Evolutionary conservation across 768 basidiomycete genomes (phyloP), one percentile per base, ranked within the genome.

Genomic region (Kondoa malvinella): DNA sequence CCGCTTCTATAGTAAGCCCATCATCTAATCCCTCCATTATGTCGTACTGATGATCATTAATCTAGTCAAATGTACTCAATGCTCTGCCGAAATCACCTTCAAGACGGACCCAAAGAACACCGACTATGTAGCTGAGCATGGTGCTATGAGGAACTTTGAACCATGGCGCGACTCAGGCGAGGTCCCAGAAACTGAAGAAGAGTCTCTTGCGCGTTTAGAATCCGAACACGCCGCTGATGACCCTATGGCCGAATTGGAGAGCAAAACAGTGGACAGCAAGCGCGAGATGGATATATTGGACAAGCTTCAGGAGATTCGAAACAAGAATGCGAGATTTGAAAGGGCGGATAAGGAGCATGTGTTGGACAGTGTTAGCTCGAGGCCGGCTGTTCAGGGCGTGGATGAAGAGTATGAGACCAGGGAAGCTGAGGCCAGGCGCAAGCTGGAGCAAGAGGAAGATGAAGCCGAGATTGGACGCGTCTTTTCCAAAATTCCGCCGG

Each of bases 91-190:
- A 76, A 97, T 99, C 72, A 97, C 95, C 0, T 99, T 99, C 85
- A 97, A 97, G 78, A 99, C 95, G 0, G 94, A 99, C 76, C 94
- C 94, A 25, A 94, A 94, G 73, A 92, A 95, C 76, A 92, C 92
- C 0, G 91, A 94, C 76, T 94, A 94, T 72, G 56, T 81, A 25
- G 90, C 89, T 57, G 94, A 99, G 78, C 94, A 96, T 75, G 95
- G 95, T 32, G 95, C 95, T 31, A 91, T 88, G 2, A 85, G 95
- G 2, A 99, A 97, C 76, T 97, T 96, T 75, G 95, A 99, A 78
- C 91, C 92, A 15, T 97, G 92, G 92, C 79, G 90, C 73, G 86
- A 90, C 75, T 75, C 75, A 59, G 77, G 76, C 31, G 73, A 81
- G 71, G 86, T 83, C 0, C 84, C 81, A 1, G 85, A 89, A 72